A percentile compares a stretch with the other conserved stretches of the same genome.
These are phyloP conservation scores for Boletus tomentosulus DNA, from an alignment of 768 basidiomycete genomes.

Conservation along the genomic window DNA sequence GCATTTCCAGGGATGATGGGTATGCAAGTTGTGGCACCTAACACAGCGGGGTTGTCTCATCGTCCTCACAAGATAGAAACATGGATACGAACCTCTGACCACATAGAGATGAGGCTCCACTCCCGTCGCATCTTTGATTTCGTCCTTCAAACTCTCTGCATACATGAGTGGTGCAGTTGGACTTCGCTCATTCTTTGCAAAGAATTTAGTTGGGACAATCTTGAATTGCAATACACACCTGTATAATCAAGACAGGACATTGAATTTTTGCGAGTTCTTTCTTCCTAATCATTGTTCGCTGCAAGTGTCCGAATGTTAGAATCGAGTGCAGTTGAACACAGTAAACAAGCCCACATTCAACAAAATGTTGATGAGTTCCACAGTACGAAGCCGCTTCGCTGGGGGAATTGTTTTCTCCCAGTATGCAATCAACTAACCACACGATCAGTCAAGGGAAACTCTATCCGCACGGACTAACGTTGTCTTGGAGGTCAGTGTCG, in stretches of 20 bases:
- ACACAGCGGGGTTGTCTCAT: neutral
- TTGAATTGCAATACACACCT: conserved; percentile 38
- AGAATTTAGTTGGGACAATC: conserved; percentile 1
- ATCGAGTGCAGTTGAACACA: neutral
- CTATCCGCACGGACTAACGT: conserved; percentile 39
- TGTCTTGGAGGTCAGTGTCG: conserved; percentile 57
- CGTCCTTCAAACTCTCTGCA: conserved; percentile 50
- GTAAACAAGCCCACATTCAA: conserved; percentile 48
- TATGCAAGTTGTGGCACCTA: conserved; percentile 55
- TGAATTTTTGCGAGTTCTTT: conserved; percentile 49
- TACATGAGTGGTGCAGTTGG: conserved; percentile 49
- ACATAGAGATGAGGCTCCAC: conserved; percentile 50
- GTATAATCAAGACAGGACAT: conserved; percentile 65
- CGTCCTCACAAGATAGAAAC: neutral
- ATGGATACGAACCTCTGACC: conserved; percentile 49
- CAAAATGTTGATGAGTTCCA: conserved; percentile 52
- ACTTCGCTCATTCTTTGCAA: conserved; percentile 54
- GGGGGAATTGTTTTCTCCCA: conserved; percentile 62
- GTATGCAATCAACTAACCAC: conserved; percentile 54
- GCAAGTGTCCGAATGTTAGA: neutral
- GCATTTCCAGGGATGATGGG: conserved; percentile 52
- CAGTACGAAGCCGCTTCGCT: conserved; percentile 43
- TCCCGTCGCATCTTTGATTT: conserved; percentile 44
- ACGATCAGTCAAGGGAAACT: conserved; percentile 7
- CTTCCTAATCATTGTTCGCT: conserved; percentile 54